Percentiles rank a stretch among this genome's conserved stretches.
These are phyloP conservation scores for Roridomyces roridus DNA, from an alignment of 768 basidiomycete genomes.

Conservation along the genomic window DNA sequence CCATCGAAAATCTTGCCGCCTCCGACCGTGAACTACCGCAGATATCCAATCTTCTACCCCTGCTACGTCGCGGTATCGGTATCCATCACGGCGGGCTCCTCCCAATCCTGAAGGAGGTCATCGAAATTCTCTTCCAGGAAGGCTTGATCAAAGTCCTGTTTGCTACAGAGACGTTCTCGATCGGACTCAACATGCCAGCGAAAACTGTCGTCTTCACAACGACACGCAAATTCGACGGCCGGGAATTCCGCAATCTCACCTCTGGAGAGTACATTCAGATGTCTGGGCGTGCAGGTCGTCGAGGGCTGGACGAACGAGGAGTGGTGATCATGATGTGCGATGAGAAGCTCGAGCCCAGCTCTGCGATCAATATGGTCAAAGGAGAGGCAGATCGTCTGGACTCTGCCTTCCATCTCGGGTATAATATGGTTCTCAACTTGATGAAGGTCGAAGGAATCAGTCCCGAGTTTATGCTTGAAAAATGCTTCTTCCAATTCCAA, in stretches of 20 bases:
- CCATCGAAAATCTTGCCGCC: slow-evolving; percentile 85
- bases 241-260: slow-evolving; percentile 91
- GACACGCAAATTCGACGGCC: slow-evolving; percentile 95
- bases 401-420: slow-evolving; percentile 98
- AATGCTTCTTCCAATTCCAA: slow-evolving; percentile 99
- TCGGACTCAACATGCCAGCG: slow-evolving; percentile 98
- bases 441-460: slow-evolving; percentile 99
- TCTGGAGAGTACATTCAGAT: slow-evolving; percentile 99
- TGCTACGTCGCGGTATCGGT: slow-evolving; percentile 94
- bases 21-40: slow-evolving; percentile 93
- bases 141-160: slow-evolving; percentile 98
- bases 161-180: slow-evolving; percentile 98
- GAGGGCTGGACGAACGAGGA: slow-evolving; percentile 97
- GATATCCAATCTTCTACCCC: slow-evolving; percentile 89
- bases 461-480: slow-evolving; percentile 97
- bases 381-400: slow-evolving; percentile 96
- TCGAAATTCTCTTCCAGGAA: slow-evolving; percentile 98
- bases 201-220: slow-evolving; percentile 99
- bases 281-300: slow-evolving; percentile 97
- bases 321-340: slow-evolving; percentile 99
- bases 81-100: slow-evolving; percentile 98
- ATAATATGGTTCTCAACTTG: slow-evolving; percentile 98
- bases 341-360: slow-evolving; percentile 91
- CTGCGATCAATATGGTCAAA: slow-evolving; percentile 97
- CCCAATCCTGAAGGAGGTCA: slow-evolving; percentile 97